Evolutionary conservation across 1,139 yeast species (phyloP), one percentile per base, ranked within the genome.

Genomic region (Taphrina populina): DNA sequence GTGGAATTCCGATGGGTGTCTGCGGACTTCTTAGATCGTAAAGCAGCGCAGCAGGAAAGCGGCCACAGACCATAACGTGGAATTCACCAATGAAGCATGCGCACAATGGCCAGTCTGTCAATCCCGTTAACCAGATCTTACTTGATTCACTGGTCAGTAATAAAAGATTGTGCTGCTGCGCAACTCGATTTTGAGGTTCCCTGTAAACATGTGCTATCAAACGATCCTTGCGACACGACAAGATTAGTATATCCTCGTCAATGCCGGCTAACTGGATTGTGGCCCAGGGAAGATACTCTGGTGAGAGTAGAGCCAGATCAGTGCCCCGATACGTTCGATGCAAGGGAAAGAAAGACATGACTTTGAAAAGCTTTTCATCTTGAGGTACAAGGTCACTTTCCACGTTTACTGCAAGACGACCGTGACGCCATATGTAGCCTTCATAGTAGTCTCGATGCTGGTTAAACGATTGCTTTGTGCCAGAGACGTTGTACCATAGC

Each of bases 41-140:
- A 17, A 43, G 15, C 20, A 43, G 15, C 15, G 32, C 33, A 30
- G 47, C 47, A 1, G 47, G 47, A 43, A 30, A 43, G 11, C 47
- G 17, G 2, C 47, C 47, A 30, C 37, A 29, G 0, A 43, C 47
- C 2, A 43, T 6, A 1, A 43, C 20, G 20, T 43, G 47, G 11
- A 30, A 6, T 7, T 21, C 34, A 2, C 47, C 47, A 20, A 43
- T 29, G 26, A 30, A 43, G 1, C 37, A 7, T 19, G 47, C 47
- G 32, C 47, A 43, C 11, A 43, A 37, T 10, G 47, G 47, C 47
- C 47, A 43, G 17, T 43, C 47, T 32, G 47, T 35, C 26, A 43
- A 37, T 19, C 15, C 47, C 1, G 35, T 29, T 5, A 43, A 8
- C 35, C 26, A 20, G 7, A 21, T 10, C 2, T 4, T 11, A 8